These are phyloP conservation scores for Capsicum pubescens DNA, from an alignment of 257 asterid genomes.

Conservation along the genomic window DNA sequence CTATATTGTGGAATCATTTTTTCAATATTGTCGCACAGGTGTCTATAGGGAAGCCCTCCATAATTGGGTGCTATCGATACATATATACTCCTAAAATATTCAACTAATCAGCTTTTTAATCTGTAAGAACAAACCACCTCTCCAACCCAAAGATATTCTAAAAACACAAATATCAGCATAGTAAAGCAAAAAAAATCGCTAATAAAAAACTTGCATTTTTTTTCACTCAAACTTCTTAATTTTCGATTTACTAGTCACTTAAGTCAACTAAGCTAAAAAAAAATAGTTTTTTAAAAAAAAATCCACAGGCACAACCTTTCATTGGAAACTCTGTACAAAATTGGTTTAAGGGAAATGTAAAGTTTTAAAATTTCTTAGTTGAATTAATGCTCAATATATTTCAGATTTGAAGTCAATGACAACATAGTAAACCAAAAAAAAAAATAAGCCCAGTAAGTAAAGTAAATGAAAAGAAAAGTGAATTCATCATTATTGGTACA, in stretches of 20 bases:
- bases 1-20: background rate
- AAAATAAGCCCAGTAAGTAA: background rate
- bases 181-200: background rate
- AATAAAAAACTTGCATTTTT: background rate
- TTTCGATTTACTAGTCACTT: background rate
- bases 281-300: background rate
- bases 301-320: background rate
- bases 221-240: background rate
- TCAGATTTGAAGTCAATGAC: background rate
- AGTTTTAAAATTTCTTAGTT: background rate
- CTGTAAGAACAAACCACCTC: background rate
- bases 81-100: background rate
- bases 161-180: background rate
- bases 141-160: background rate
- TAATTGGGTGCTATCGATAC: background rate
- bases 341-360: background rate
- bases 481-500: background rate
- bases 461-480: background rate
- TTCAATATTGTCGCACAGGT: background rate
- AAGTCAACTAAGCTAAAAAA: background rate
- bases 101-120: background rate
- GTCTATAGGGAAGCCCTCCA: background rate
- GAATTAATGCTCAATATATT: background rate
- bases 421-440: background rate
- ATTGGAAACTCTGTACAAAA: background rate